Evolutionary conservation across 192 early-diverging fungal species (phyloP).

Genomic region (Rhizophagus sp.): DNA sequence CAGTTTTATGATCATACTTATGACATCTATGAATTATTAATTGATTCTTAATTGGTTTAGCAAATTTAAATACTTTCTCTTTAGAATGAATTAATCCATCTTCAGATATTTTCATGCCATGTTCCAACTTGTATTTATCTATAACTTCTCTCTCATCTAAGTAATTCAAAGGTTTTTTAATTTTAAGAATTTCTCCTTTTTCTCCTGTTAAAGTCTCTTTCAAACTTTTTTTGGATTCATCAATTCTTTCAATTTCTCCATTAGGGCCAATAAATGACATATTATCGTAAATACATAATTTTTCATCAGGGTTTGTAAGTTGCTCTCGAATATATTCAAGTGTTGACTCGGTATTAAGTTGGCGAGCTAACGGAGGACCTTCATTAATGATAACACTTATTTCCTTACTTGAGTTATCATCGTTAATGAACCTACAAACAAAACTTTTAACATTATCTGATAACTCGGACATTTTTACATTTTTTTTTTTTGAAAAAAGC

Average conservation of each 20-base stretch:
- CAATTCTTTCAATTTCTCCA: background rate
- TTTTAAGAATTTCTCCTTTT: background rate
- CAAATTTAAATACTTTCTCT: background rate
- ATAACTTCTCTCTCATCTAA: background rate
- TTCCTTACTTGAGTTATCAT: background rate
- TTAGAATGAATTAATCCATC: background rate
- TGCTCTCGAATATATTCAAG: background rate
- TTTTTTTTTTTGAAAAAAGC: background rate
- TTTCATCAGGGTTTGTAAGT: background rate
- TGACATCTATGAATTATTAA: background rate
- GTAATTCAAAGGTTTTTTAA: background rate
- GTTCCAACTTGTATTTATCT: background rate
- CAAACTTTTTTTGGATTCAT: background rate
- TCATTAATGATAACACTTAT: background rate
- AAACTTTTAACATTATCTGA: background rate
- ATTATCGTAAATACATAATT: background rate
- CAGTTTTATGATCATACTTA: background rate
- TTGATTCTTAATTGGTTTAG: background rate
- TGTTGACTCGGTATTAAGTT: background rate
- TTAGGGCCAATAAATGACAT: background rate
- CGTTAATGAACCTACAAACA: background rate
- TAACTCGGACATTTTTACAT: background rate
- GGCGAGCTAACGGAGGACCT: background rate
- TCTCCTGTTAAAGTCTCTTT: background rate
- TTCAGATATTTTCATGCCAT: background rate